These are phyloP conservation scores for Pyrenopolyporus hunteri DNA, from an alignment of 495 filamentous ascomycete species.

Conservation along the genomic window DNA sequence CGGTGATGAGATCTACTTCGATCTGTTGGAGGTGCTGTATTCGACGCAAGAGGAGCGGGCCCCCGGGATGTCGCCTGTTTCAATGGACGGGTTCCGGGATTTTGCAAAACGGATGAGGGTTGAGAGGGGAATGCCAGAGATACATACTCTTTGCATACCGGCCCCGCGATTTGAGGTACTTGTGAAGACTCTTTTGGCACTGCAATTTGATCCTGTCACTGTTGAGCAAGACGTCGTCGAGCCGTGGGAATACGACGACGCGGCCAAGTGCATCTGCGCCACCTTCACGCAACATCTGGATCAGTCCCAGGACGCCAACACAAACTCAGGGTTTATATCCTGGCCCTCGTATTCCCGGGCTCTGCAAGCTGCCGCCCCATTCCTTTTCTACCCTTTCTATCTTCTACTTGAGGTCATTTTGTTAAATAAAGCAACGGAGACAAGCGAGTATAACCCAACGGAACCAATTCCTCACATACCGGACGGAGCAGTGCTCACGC, in stretches of 20 bases:
- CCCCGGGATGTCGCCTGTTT: conserved; percentile 1
- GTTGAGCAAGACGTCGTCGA: neutral
- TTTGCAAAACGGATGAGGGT: conserved; percentile 32
- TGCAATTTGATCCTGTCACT: conserved; percentile 15
- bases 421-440: neutral
- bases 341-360: conserved; percentile 48
- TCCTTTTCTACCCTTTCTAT: conserved; percentile 40
- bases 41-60: conserved; percentile 24
- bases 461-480: neutral
- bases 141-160: conserved; percentile 35
- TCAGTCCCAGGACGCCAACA: neutral
- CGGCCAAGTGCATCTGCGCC: conserved; percentile 26
- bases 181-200: conserved; percentile 26
- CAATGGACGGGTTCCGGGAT: conserved; percentile 33
- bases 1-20: conserved; percentile 44
- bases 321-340: conserved; percentile 12
- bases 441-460: neutral
- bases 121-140: conserved; percentile 9
- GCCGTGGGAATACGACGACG: conserved; percentile 16
- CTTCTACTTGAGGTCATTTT: conserved; percentile 22
- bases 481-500: conserved; percentile 11
- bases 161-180: conserved; percentile 21
- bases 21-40: conserved; percentile 41
- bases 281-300: conserved; percentile 16
- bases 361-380: conserved; percentile 43